Evolutionary conservation across 1,139 yeast genomes (phyloP), one percentile per base, ranked within the genome.

Genomic region (Pichia norvegensis): DNA sequence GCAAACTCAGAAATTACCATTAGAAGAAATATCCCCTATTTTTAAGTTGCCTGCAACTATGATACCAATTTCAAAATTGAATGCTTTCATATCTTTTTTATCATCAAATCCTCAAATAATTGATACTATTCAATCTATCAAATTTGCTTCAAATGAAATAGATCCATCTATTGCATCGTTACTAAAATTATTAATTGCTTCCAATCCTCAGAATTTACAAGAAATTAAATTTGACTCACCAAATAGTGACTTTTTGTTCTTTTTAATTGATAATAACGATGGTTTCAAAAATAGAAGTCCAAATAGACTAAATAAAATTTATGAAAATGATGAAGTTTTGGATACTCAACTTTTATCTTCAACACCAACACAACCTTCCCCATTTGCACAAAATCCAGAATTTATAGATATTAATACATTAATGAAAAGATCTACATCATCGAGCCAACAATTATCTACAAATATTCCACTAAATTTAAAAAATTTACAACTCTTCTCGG

Each of bases 251-350:
- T 31, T 31, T 31, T 11, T 31, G 6, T 31, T 31, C 35, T 31
- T 31, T 17, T 17, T 31, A 16, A 31, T 31, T 9, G 35, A 31
- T 31, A 31, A 31, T 31, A 31, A 17, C 2, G 35, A 31, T 16
- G 35, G 20, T 16, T 31, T 31, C 16, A 31, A 31, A 31, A 31
- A 31, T 11, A 38, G 31, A 19, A 38, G 31, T 19, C 41, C 41
- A 20, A 31, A 38, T 29, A 21, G 17, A 21, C 22, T 29, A 27
- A 33, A 27, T 23, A 41, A 25, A 35, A n/a, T 41, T 11, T 41
- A 41, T 17, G 44, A 41, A 36, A 41, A 41, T 31, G 47, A 44
- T 41, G 47, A 44, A 35, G 19, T 37, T 29, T 13, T 37, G 17
- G 47, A 44, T 31, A 31, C 19, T 7, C 19, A 17, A 16, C 20